These are phyloP conservation scores for Sclerotinia sclerotiorum DNA, from an alignment of 2,329 filamentous ascomycete genomes.

Conservation along the genomic window DNA sequence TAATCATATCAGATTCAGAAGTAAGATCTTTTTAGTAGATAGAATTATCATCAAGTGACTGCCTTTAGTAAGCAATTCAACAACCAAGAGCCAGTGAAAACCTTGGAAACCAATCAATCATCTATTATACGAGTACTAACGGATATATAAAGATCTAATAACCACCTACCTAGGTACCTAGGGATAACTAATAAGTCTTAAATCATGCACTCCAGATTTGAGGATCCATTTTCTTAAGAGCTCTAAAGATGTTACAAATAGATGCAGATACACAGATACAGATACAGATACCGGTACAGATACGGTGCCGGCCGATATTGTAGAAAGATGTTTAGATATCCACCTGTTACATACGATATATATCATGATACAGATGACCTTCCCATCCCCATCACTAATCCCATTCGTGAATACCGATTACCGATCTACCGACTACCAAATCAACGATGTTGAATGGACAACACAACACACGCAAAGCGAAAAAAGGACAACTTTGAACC, in stretches of 20 bases:
- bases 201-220: background rate
- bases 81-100: no score
- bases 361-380: background rate
- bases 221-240: background rate
- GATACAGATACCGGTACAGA: background rate
- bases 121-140: background rate
- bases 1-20: no score
- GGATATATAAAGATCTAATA: background rate
- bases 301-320: background rate
- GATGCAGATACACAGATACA: no score
- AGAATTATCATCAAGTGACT: no score
- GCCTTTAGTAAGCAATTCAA: background rate
- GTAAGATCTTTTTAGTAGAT: no score
- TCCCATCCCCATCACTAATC: no score
- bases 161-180: no score
- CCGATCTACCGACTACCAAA: no score
- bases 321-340: background rate
- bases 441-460: background rate
- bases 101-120: background rate
- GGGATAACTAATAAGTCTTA: background rate
- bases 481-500: background rate
- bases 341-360: background rate
- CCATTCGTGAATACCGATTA: no score
- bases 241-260: background rate
- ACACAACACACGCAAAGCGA: background rate